These are phyloP conservation scores for Gynandropsis gynandra DNA, from an alignment of 345 rosid genomes.

Conservation along the genomic window DNA sequence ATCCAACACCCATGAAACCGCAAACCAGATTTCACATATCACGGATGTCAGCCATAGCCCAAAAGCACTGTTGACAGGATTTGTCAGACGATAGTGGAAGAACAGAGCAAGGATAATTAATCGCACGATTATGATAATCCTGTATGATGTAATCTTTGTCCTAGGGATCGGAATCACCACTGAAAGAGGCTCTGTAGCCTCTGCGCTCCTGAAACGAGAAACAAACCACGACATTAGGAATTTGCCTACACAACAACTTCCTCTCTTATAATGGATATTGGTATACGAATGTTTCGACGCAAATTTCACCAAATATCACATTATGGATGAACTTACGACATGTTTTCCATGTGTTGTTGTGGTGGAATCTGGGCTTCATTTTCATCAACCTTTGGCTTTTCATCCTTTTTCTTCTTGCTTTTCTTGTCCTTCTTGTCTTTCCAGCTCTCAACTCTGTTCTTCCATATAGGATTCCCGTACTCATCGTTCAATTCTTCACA, in stretches of 20 bases:
- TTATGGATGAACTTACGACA: conserved; percentile 35
- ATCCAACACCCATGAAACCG: conserved; percentile 97
- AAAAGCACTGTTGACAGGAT: conserved; percentile 90
- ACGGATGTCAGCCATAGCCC: conserved; percentile 89
- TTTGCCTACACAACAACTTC: background rate
- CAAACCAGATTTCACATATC: conserved; percentile 99
- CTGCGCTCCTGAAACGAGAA: conserved; percentile 43
- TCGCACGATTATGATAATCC: conserved; percentile 66
- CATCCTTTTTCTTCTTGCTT: conserved; percentile 48
- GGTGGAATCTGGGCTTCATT: conserved; percentile 58
- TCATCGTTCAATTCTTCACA: conserved; percentile 73
- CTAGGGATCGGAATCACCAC: conserved; percentile 51
- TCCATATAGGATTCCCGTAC: conserved; percentile 90
- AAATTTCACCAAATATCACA: no score
- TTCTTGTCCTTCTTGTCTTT: conserved; percentile 90
- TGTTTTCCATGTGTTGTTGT: conserved; percentile 87
- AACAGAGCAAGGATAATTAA: conserved; percentile 78
- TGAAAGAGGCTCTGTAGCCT: conserved; percentile 62
- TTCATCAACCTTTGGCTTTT: conserved; percentile 27
- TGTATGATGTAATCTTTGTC: conserved; percentile 67
- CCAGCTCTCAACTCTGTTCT: conserved; percentile 96
- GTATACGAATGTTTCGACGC: no score
- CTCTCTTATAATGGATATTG: no score
- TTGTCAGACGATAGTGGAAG: conserved; percentile 82
- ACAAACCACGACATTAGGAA: background rate